Conservation (phyloP, 768 basidiomycete genomes). For the Termitomyces sp. region DNA sequence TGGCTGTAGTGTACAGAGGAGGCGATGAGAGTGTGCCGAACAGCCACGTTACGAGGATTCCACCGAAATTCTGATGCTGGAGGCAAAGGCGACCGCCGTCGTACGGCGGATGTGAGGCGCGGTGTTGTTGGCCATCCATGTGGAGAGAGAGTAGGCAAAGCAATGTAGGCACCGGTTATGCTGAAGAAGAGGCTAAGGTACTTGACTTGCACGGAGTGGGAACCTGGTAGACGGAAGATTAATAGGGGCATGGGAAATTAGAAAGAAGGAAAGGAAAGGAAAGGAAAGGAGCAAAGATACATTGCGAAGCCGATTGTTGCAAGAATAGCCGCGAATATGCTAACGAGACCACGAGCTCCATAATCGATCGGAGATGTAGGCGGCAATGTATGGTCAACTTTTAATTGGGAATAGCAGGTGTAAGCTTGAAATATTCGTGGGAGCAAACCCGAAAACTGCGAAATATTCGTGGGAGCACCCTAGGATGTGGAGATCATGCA, state of each 20-base stretch:
- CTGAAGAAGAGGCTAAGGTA: constrained; percentile 55
- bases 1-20: constrained; percentile 45
- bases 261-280: background rate
- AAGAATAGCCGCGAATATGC: constrained; percentile 37
- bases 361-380: constrained; percentile 51
- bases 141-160: constrained; percentile 44
- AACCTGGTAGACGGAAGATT: constrained; percentile 19
- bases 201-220: constrained; percentile 31
- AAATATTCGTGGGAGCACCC: no score
- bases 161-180: constrained; percentile 45
- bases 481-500: no score
- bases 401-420: background rate
- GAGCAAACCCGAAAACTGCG: background rate
- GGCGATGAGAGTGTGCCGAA: constrained; percentile 43
- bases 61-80: constrained; percentile 56
- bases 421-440: constrained; percentile 16
- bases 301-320: constrained; percentile 45
- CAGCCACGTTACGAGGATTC: constrained; percentile 58
- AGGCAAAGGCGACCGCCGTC: constrained; percentile 50
- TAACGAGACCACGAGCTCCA: constrained; percentile 40
- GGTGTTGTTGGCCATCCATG: constrained; percentile 62
- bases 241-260: no score
- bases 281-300: constrained; percentile 38
- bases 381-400: constrained; percentile 14
- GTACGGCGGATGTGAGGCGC: constrained; percentile 52